phyloP scores from a whole-genome alignment of 768 basidiomycete species.

The Pleurotus tuoliensis region DNA sequence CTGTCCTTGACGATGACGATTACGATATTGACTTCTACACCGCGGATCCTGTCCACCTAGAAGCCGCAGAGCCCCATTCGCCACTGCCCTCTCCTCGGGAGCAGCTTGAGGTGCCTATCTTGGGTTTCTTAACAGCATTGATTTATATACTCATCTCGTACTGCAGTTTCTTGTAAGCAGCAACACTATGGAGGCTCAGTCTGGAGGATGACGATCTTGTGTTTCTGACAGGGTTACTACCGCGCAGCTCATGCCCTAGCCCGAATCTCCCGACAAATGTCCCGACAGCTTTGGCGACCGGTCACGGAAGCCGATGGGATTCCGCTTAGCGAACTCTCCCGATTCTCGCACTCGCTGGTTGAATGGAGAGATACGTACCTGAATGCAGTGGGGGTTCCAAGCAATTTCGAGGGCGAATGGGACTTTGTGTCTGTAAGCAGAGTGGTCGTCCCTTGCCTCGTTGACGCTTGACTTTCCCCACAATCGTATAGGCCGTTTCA shows the following conservation, averaged over 20 bases:
- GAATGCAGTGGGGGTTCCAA: conserved; percentile 79
- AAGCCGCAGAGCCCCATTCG: conserved; percentile 39
- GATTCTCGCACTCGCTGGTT: conserved; percentile 51
- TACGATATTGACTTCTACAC: conserved; percentile 89
- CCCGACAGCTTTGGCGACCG: conserved; percentile 77
- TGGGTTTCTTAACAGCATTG: conserved; percentile 6
- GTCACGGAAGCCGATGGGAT: conserved; percentile 75
- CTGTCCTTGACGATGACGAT: conserved; percentile 82
- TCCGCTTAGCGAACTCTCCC: conserved; percentile 57
- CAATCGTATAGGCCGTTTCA: conserved; percentile 35
- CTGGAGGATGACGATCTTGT: background rate
- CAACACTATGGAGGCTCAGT: background rate
- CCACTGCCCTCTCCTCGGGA: conserved; percentile 65
- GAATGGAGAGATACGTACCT: conserved; percentile 79
- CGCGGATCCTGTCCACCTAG: conserved; percentile 54
- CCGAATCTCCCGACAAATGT: conserved; percentile 77
- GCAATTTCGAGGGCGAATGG: conserved; percentile 81
- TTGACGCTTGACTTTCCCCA: conserved; percentile 3
- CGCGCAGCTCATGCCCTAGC: conserved; percentile 81
- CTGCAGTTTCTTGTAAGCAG: conserved; percentile 63
- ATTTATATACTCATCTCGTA: conserved; percentile 10
- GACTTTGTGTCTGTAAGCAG: conserved; percentile 63
- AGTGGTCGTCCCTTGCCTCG: conserved; percentile 4
- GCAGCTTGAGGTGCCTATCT: conserved; percentile 64
- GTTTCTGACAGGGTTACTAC: conserved; percentile 66